Evolutionary conservation across 148 eudicot genomes (phyloP).

Genomic region (Chenopodium quinoa): DNA sequence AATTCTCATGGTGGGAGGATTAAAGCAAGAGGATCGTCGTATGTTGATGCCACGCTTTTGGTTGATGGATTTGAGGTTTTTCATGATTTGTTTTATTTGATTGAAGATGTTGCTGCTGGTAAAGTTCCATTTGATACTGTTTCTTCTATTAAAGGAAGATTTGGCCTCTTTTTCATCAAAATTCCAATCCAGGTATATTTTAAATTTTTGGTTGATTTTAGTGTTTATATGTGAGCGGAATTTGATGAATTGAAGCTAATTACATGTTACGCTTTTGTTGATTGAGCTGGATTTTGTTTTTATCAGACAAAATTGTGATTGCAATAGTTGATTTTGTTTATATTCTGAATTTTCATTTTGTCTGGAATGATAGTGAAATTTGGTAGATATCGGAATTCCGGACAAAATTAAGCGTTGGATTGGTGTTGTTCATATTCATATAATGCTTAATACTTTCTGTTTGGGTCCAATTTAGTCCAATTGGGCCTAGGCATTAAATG

Average conservation of each 20-base stretch:
- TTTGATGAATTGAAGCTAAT: background rate
- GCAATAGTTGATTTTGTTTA: background rate
- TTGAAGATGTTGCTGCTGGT: constrained; percentile 53
- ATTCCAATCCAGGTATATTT: constrained; percentile 43
- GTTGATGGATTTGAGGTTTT: constrained; percentile 45
- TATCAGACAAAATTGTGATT: background rate
- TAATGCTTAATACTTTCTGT: no score
- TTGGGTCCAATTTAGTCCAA: no score
- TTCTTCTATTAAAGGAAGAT: constrained; percentile 32
- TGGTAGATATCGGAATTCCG: no score
- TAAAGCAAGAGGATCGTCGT: constrained; percentile 36
- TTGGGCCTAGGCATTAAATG: no score
- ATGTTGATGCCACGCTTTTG: constrained; percentile 43
- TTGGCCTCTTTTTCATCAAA: constrained; percentile 32
- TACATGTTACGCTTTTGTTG: background rate
- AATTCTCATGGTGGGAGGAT: constrained; percentile 34
- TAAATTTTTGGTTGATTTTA: background rate
- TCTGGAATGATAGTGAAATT: no score
- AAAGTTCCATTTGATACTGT: constrained; percentile 53
- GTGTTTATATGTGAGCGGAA: background rate
- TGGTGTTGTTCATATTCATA: no score
- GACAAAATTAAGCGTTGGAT: no score
- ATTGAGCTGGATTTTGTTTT: background rate
- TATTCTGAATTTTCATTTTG: no score
- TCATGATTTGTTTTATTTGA: constrained; percentile 50